Conservation (phyloP, 768 basidiomycete species). For the Xanthoconium stramineum region DNA sequence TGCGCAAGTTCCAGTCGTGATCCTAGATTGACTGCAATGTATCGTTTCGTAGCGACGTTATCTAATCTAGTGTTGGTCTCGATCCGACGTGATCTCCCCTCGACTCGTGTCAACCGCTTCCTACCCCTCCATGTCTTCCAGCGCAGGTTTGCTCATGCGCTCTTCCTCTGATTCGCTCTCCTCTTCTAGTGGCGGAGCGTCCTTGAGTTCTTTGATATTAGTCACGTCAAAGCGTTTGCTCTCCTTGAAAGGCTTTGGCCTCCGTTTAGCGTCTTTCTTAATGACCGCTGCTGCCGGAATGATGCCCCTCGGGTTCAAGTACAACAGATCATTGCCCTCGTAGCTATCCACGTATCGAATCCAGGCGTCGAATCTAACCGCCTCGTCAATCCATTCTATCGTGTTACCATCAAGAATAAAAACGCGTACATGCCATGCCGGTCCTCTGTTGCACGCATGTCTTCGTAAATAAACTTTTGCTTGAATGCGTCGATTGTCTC, state of each 20-base stretch:
- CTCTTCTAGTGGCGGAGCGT: constrained; percentile 29
- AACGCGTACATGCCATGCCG: constrained; percentile 65
- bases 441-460: constrained; percentile 84
- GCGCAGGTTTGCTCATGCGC: constrained; percentile 36
- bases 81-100: too few relatives aligned
- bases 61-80: neutral
- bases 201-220: constrained; percentile 30
- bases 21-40: neutral
- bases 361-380: constrained; percentile 78
- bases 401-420: neutral
- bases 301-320: constrained; percentile 71
- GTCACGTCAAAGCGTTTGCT: constrained; percentile 67
- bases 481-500: constrained; percentile 80
- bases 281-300: constrained; percentile 72
- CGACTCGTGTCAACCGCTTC: neutral
- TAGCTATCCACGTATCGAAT: constrained; percentile 73
- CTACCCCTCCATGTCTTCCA: constrained; percentile 53
- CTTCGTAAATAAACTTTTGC: constrained; percentile 77
- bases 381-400: neutral
- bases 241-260: constrained; percentile 65
- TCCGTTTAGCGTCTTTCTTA: constrained; percentile 48
- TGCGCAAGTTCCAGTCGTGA: constrained; percentile 86
- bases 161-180: constrained; percentile 46
- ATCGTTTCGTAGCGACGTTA: constrained; percentile 5
- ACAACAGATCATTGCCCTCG: constrained; percentile 71